Conservation (phyloP, 2,329 filamentous ascomycete species). For the Xylariales sp. region DNA sequence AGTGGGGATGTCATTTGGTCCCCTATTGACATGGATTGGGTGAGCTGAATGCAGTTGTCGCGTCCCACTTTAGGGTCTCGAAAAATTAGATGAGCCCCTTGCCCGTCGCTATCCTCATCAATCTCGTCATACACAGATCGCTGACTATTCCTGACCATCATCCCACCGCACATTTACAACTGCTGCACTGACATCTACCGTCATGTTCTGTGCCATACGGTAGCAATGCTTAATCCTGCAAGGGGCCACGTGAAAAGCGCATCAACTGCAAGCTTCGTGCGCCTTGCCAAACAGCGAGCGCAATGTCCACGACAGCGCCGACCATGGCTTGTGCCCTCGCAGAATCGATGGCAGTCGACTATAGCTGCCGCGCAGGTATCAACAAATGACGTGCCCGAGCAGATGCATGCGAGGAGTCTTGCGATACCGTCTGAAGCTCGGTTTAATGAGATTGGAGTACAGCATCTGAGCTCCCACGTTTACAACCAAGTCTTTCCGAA, state of each 20-base stretch:
- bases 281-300: constrained; percentile 45
- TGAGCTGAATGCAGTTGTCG: too few relatives aligned
- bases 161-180: too few relatives aligned
- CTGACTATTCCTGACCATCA: too few relatives aligned
- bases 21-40: too few relatives aligned
- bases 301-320: constrained; percentile 31
- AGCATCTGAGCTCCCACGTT: constrained; percentile 82
- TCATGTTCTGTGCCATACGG: constrained; percentile 19
- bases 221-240: constrained; percentile 36
- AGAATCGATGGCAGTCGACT: constrained; percentile 41
- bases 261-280: constrained; percentile 43
- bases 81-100: too few relatives aligned
- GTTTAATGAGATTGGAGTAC: constrained; percentile 89
- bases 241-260: constrained; percentile 35
- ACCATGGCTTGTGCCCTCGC: constrained; percentile 19
- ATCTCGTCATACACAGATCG: not conserved
- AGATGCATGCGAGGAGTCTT: constrained; percentile 15
- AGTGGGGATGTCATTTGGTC: not conserved
- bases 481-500: constrained; percentile 77
- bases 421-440: constrained; percentile 55
- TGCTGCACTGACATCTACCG: constrained; percentile 9
- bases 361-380: constrained; percentile 20
- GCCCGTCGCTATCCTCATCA: too few relatives aligned
- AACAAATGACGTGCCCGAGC: constrained; percentile 12
- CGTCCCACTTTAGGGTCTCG: too few relatives aligned